These are phyloP conservation scores for Coemansia sp. DNA, from an alignment of 192 early-diverging fungal genomes.

Conservation along the genomic window DNA sequence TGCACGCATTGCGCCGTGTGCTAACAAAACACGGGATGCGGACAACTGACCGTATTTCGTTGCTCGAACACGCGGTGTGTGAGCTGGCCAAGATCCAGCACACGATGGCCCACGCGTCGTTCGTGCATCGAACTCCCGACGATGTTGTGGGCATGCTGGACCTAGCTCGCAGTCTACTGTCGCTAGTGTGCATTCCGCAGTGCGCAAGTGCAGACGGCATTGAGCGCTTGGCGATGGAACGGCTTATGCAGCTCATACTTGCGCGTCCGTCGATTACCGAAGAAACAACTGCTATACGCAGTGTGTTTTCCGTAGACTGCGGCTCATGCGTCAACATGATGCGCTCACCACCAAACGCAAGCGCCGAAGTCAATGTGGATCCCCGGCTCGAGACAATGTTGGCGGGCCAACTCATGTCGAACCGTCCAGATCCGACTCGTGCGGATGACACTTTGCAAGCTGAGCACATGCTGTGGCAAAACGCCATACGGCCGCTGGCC, in stretches of 20 bases:
- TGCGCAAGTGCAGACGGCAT: slow-evolving; percentile 10
- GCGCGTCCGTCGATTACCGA: neutral
- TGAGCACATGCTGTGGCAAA: slow-evolving; percentile 46
- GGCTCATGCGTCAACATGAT: neutral
- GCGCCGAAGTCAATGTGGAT: neutral
- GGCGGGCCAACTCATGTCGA: slow-evolving; percentile 19
- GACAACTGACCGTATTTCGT: slow-evolving; percentile 11
- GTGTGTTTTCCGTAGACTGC: neutral
- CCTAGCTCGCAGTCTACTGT: slow-evolving; percentile 27
- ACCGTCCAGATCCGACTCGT: neutral
- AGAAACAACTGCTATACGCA: neutral
- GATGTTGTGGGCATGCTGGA: slow-evolving; percentile 6
- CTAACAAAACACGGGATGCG: slow-evolving; percentile 2
- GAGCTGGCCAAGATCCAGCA: slow-evolving; percentile 31
- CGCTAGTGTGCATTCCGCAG: slow-evolving; percentile 7
- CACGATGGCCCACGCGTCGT: slow-evolving; percentile 3
- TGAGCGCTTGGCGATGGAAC: slow-evolving; percentile 27
- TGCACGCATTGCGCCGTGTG: slow-evolving; percentile 4
- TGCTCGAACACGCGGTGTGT: slow-evolving; percentile 25
- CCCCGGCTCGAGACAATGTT: slow-evolving; percentile 15
- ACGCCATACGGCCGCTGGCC: slow-evolving; percentile 39
- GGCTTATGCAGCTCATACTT: slow-evolving; percentile 15
- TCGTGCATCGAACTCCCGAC: neutral
- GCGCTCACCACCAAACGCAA: neutral
- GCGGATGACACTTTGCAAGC: too few relatives aligned